A percentile compares a stretch with the other conserved stretches of the same genome.
phyloP scores from a whole-genome alignment of 106 monocot species.

The Dendrobium officinale region DNA sequence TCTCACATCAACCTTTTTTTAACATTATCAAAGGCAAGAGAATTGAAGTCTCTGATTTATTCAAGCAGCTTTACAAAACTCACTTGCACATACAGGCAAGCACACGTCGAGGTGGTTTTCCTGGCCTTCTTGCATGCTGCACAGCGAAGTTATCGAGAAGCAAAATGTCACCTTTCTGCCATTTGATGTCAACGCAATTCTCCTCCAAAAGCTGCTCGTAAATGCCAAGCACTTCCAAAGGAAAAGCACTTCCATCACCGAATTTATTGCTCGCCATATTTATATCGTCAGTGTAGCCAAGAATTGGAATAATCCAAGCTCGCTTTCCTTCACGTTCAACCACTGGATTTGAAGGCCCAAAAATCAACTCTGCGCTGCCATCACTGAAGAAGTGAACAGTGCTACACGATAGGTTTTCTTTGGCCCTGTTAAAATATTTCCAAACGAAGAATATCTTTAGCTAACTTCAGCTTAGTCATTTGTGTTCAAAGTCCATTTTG shows the following conservation, averaged over 20 bases:
- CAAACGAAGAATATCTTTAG: too few species aligned
- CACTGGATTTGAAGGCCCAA: slow-evolving; percentile 23
- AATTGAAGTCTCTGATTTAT: background rate
- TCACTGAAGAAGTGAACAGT: slow-evolving; percentile 12
- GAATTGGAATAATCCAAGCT: slow-evolving; percentile 19
- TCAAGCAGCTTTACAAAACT: background rate
- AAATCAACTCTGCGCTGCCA: slow-evolving; percentile 22
- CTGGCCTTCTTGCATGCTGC: slow-evolving; percentile 24
- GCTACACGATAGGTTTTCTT: background rate
- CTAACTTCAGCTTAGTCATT: too few species aligned
- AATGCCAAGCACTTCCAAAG: background rate
- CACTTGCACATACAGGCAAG: slow-evolving; percentile 14
- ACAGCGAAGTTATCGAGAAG: slow-evolving; percentile 19
- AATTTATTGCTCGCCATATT: background rate
- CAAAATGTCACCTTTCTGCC: slow-evolving; percentile 27
- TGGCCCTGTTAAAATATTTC: slow-evolving; percentile 2
- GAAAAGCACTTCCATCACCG: slow-evolving; percentile 11
- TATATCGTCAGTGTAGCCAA: background rate
- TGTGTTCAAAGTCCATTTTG: too few species aligned
- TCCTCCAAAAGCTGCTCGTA: slow-evolving; percentile 15
- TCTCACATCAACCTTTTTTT: too few species aligned
- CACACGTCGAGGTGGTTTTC: slow-evolving; percentile 14
- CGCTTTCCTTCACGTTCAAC: slow-evolving; percentile 8
- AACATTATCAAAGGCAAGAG: too few species aligned
- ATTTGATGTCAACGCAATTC: slow-evolving; percentile 20